phyloP scores from a whole-genome alignment of 371 early-diverging fungal genomes.

The Chytridiales sp. region DNA sequence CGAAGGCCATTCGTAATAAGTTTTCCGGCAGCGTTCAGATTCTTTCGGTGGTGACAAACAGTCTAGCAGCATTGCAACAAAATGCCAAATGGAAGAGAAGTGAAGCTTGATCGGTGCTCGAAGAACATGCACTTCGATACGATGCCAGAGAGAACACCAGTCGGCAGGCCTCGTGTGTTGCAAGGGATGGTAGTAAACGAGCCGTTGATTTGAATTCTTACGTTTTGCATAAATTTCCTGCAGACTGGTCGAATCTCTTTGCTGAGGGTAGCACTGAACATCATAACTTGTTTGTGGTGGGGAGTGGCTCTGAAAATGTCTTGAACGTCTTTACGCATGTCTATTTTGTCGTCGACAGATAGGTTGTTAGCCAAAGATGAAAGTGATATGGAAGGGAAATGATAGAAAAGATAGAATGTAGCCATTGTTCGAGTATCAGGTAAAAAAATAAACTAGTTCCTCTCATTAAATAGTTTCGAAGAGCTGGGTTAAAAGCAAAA shows the following conservation, averaged over 20 bases:
- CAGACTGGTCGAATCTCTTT: constrained; percentile 90
- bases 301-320: constrained; percentile 94
- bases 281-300: constrained; percentile 97
- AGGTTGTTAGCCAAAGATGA: neutral
- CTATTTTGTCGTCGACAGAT: constrained; percentile 52
- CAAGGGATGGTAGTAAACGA: too few relatives aligned
- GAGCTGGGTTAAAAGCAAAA: constrained; percentile 63
- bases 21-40: too few relatives aligned
- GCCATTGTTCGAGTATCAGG: neutral
- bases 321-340: constrained; percentile 97
- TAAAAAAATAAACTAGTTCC: neutral
- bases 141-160: too few relatives aligned
- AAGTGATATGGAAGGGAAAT: neutral
- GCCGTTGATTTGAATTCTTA: too few relatives aligned
- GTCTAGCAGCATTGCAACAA: too few relatives aligned
- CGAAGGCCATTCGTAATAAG: too few relatives aligned
- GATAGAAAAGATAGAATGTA: constrained; percentile 4
- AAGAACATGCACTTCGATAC: too few relatives aligned
- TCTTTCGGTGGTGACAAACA: too few relatives aligned
- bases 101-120: too few relatives aligned
- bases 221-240: constrained; percentile 95
- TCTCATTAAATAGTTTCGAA: constrained; percentile 37
- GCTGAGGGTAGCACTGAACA: constrained; percentile 95
- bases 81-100: too few relatives aligned
- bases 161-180: too few relatives aligned